Conservation (phyloP, 331 rosid genomes). For the Ulmus americana region DNA sequence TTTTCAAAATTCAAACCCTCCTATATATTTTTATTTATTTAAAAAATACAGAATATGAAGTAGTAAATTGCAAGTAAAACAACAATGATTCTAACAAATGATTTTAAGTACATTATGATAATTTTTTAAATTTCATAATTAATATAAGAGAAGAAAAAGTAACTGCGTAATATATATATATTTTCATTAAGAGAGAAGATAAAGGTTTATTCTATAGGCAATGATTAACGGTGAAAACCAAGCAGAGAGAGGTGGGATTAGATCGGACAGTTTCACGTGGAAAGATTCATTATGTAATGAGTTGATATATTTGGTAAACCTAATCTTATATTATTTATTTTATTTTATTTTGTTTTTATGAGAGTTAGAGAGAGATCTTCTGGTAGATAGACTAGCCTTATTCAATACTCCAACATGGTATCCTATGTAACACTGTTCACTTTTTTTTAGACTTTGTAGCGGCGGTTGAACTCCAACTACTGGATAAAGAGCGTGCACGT, state of each 20-base stretch:
- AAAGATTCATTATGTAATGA: constrained; percentile 56
- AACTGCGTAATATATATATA: too few species aligned
- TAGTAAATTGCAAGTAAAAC: too few species aligned
- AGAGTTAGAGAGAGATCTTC: constrained; percentile 4
- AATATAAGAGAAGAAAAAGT: too few species aligned
- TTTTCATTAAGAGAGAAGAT: too few species aligned
- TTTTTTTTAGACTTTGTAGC: neutral
- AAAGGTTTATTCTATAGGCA: neutral
- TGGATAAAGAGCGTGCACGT: neutral
- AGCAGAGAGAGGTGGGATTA: constrained; percentile 11
- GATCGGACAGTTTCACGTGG: constrained; percentile 55
- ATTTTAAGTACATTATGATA: too few species aligned
- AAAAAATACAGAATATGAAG: too few species aligned
- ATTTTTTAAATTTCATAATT: too few species aligned
- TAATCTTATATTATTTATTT: constrained; percentile 22
- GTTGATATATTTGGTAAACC: constrained; percentile 48
- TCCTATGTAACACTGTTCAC: constrained; percentile 48
- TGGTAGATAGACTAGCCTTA: constrained; percentile 31
- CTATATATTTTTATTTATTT: too few species aligned
- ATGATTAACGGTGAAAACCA: constrained; percentile 66
- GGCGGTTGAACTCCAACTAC: neutral
- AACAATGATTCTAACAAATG: too few species aligned
- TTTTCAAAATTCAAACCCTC: too few species aligned
- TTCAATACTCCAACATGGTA: constrained; percentile 49
- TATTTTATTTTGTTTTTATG: neutral